These are phyloP conservation scores for Allium cepa DNA, from an alignment of 106 monocot genomes.

Conservation along the genomic window DNA sequence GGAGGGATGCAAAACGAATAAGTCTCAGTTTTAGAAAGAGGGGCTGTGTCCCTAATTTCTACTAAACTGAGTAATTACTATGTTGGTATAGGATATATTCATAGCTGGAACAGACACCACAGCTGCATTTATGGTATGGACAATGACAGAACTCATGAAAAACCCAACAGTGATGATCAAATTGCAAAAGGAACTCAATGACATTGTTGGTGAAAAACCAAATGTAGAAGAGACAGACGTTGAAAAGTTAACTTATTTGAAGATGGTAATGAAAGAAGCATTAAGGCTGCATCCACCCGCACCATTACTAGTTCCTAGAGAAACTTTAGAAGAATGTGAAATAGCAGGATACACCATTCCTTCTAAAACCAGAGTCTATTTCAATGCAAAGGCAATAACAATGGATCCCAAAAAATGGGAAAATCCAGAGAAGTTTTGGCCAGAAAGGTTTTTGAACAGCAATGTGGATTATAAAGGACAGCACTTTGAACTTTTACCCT, in stretches of 20 bases:
- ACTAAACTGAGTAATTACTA: too few relatives aligned
- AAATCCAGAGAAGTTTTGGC: slow-evolving; percentile 19
- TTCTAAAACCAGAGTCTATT: slow-evolving; percentile 11
- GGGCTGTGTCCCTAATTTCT: too few relatives aligned
- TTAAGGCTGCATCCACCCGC: slow-evolving; percentile 13
- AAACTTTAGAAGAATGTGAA: slow-evolving; percentile 5
- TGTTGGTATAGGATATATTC: neutral
- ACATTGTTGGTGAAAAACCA: neutral
- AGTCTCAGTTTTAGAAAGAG: too few relatives aligned
- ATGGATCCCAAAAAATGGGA: slow-evolving; percentile 23
- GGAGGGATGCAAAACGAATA: too few relatives aligned
- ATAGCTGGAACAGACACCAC: slow-evolving; percentile 9
- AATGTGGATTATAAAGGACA: slow-evolving; percentile 16
- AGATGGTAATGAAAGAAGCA: slow-evolving; percentile 10
- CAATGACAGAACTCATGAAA: slow-evolving; percentile 9
- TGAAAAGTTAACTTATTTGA: slow-evolving; percentile 3
- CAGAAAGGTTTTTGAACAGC: slow-evolving; percentile 27
- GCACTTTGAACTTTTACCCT: slow-evolving; percentile 19
- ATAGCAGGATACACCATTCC: slow-evolving; percentile 24
- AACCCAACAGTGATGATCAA: slow-evolving; percentile 11
- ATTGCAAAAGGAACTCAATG: slow-evolving; percentile 6
- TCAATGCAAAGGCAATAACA: slow-evolving; percentile 18
- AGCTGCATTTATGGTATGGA: slow-evolving; percentile 3
- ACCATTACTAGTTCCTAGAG: slow-evolving; percentile 9
- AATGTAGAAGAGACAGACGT: slow-evolving; percentile 5